These are phyloP conservation scores for Coemansia sp. DNA, from an alignment of 371 early-diverging fungal genomes.

Conservation along the genomic window DNA sequence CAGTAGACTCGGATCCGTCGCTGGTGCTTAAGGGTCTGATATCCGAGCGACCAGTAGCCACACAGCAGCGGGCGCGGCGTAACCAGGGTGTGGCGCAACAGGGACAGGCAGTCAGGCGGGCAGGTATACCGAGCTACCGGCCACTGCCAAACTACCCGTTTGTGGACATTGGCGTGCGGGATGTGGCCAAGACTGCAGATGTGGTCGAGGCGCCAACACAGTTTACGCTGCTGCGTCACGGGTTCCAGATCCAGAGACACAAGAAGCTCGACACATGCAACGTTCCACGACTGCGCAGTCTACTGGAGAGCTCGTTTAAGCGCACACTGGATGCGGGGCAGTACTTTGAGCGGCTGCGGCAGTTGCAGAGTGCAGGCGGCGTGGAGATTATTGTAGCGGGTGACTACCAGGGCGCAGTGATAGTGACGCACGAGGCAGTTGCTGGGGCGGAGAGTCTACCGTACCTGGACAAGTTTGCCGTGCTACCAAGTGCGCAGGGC, in stretches of 20 bases:
- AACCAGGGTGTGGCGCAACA: neutral
- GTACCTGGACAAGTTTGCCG: slow-evolving; percentile 93
- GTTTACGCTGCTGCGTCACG: slow-evolving; percentile 77
- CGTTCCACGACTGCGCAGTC: slow-evolving; percentile 56
- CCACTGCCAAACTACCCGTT: slow-evolving; percentile 61
- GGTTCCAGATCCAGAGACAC: slow-evolving; percentile 65
- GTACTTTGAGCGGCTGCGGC: slow-evolving; percentile 67
- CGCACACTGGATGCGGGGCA: slow-evolving; percentile 59
- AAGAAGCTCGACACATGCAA: slow-evolving; percentile 52
- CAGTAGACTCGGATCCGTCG: slow-evolving; percentile 57
- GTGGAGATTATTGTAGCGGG: slow-evolving; percentile 79
- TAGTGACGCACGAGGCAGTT: slow-evolving; percentile 62
- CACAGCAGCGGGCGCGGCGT: slow-evolving; percentile 41
- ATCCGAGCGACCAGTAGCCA: slow-evolving; percentile 52
- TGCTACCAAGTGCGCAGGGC: slow-evolving; percentile 84
- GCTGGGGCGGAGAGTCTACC: slow-evolving; percentile 4
- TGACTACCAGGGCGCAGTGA: slow-evolving; percentile 80
- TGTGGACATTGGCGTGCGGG: slow-evolving; percentile 32
- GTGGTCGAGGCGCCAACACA: slow-evolving; percentile 44
- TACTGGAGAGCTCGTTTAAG: slow-evolving; percentile 80
- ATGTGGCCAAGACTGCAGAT: slow-evolving; percentile 17
- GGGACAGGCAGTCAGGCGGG: neutral
- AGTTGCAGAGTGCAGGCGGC: slow-evolving; percentile 42
- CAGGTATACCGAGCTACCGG: slow-evolving; percentile 20
- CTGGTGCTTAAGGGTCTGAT: slow-evolving; percentile 59